Base-by-base conservation (phyloP, 2,329 filamentous ascomycete species). In the Colletotrichum simmondsii region DNA sequence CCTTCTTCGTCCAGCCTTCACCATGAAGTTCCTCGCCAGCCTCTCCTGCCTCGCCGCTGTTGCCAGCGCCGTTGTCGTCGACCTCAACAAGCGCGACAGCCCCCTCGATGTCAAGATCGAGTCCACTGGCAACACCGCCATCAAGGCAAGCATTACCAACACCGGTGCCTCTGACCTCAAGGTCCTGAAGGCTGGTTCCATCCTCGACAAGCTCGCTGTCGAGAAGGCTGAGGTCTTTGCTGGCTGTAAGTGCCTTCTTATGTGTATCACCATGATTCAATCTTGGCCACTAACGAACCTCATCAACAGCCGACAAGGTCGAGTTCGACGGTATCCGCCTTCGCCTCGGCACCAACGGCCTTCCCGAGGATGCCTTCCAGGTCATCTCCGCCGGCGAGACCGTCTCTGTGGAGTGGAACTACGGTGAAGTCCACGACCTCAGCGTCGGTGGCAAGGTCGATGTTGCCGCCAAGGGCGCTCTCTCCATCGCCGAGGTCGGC, bases 61-160 rank as follows among this genome's bases (percentile, higher is more conserved):
- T 70, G 83, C 79, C 59, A 80, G 79, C 65, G 83, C 82, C 71
- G 77, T 80, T 52, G 80, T 82, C 46, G 71, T 82, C 60, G 76
- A 79, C 65, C 71, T 79, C 59, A 73, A 73, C 77, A 81, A 84
- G 81, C 77, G 85, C 77, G 77, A 83, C 77, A 77, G 82, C 74
- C 83, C 85, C 66, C 79, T 87, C 62, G 80, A 85, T 24, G 84
- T 87, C 72, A 80, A 85, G 77, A 83, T 89, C 68, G 80, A 86
- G 78, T 81, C 85, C 76, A 78, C 84, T 26, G 86, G 85, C 71
- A 89, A 90, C 81, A 85, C 87, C n/a, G 83, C 82, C 66, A 83
- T 90, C 75, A 88, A 88, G 81, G 86, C 87, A 35, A 80, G 82
- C 58, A 82, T 90, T 72, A 89, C 85, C 75, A 90, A 90, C 83